A percentile compares a stretch with the other conserved stretches of the same genome.
Conservation (phyloP, 495 filamentous ascomycete genomes). For the Podospora comata region DNA sequence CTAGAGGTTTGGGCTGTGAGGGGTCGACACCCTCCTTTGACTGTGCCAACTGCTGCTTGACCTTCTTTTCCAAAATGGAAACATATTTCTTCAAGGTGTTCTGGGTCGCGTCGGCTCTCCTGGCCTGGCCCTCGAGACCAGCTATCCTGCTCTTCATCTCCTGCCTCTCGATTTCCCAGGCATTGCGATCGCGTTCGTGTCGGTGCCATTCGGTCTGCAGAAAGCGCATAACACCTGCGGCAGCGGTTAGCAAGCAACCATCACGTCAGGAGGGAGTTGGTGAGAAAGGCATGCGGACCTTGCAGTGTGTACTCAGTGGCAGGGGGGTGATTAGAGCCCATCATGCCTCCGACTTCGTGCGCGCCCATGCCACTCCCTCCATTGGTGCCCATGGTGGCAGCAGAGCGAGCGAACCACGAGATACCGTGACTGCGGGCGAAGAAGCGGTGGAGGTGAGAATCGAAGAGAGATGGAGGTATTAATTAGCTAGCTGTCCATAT, state of each 20-base stretch:
- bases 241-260: conserved; percentile 11
- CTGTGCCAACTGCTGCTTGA: conserved; percentile 65
- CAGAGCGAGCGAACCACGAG: conserved; percentile 40
- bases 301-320: conserved; percentile 98
- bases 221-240: conserved; percentile 94
- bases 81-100: conserved; percentile 88
- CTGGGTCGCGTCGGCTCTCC: conserved; percentile 79
- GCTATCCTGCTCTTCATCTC: conserved; percentile 99
- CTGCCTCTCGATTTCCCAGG: conserved; percentile 97
- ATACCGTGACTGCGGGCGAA: conserved; percentile 46
- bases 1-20: conserved; percentile 38
- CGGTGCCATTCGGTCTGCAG: conserved; percentile 99
- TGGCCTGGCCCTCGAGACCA: conserved; percentile 83
- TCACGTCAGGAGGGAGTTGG: not conserved
- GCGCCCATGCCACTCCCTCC: conserved; percentile 57
- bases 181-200: conserved; percentile 95
- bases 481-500: conserved; percentile 17
- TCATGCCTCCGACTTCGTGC: conserved; percentile 34
- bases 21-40: conserved; percentile 30
- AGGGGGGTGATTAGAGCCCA: conserved; percentile 57
- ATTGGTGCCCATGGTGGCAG: conserved; percentile 61
- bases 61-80: conserved; percentile 80
- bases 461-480: not conserved
- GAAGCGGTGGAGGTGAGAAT: conserved; percentile 7
- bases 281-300: conserved; percentile 54